A percentile compares a stretch with the other conserved stretches of the same genome.
Conservation (phyloP, 2,329 filamentous ascomycete species). For the Thermoascus crustaceus region DNA sequence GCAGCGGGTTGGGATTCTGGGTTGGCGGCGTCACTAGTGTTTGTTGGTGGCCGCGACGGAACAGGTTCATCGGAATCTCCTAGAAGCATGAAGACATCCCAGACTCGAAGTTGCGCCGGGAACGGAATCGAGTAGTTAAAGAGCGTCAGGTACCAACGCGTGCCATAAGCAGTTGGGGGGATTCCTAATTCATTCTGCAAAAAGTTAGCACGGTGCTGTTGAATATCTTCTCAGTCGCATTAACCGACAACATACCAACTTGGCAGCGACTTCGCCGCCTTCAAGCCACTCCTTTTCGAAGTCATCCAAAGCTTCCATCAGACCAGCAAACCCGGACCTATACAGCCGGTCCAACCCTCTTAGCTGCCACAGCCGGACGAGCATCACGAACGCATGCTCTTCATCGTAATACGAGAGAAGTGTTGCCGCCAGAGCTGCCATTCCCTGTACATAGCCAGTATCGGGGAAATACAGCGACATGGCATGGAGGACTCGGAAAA, state of each 20-base stretch:
- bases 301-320: constrained; percentile 78
- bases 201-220: constrained; percentile 2
- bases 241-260: constrained; percentile 60
- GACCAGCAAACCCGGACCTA: constrained; percentile 69
- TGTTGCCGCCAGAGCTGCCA: constrained; percentile 88
- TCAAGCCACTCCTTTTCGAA: constrained; percentile 79
- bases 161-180: constrained; percentile 85
- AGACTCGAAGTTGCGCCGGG: constrained; percentile 84
- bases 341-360: constrained; percentile 82
- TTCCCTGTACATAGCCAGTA: constrained; percentile 94
- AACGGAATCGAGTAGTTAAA: constrained; percentile 98
- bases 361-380: constrained; percentile 87
- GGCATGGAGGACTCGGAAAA: constrained; percentile 88
- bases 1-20: constrained; percentile 16
- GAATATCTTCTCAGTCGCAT: neutral
- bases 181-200: constrained; percentile 65
- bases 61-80: constrained; percentile 58
- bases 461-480: constrained; percentile 85
- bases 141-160: constrained; percentile 91
- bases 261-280: constrained; percentile 66
- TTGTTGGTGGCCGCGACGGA: constrained; percentile 9
- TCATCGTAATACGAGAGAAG: constrained; percentile 96
- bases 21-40: constrained; percentile 13
- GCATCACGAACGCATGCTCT: constrained; percentile 88
- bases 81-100: constrained; percentile 95